Evolutionary conservation across 2,329 filamentous ascomycete genomes (phyloP).

Genomic region (Ilyonectria destructans): DNA sequence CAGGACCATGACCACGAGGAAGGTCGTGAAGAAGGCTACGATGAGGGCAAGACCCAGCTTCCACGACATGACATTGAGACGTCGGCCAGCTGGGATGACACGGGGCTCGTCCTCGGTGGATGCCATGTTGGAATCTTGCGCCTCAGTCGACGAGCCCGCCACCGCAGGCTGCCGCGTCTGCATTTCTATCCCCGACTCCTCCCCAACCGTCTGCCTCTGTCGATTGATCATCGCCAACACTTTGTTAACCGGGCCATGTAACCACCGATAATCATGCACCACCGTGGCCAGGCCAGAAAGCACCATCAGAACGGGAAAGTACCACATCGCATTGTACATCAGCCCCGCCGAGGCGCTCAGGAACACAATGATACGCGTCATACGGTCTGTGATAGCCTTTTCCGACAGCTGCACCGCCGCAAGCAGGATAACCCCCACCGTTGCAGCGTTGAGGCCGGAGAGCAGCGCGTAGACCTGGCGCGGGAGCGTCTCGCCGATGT

Average conservation of each 20-base stretch:
- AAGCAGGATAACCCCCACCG: constrained; percentile 80
- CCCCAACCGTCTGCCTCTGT: constrained; percentile 6
- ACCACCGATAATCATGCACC: constrained; percentile 66
- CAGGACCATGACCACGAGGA: constrained; percentile 70
- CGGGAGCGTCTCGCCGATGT: constrained; percentile 73
- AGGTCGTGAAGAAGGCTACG: constrained; percentile 68
- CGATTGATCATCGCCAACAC: constrained; percentile 26
- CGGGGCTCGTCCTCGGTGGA: constrained; percentile 42
- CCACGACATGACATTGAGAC: constrained; percentile 61
- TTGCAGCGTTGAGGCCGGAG: constrained; percentile 80
- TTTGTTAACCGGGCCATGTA: constrained; percentile 25
- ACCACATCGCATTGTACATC: constrained; percentile 83
- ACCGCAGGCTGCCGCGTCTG: constrained; percentile 5
- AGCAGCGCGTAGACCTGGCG: constrained; percentile 77
- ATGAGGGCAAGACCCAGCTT: constrained; percentile 61
- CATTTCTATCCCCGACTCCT: constrained; percentile 31
- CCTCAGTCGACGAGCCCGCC: background rate
- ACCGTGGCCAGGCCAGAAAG: constrained; percentile 68
- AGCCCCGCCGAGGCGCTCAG: constrained; percentile 76
- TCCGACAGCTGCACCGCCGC: constrained; percentile 78
- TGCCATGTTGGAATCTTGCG: background rate
- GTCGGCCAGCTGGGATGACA: constrained; percentile 53
- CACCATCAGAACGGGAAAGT: constrained; percentile 78
- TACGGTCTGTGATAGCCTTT: constrained; percentile 77
- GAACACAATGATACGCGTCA: constrained; percentile 77